Evolutionary conservation across 1,284 basidiomycete genomes (phyloP).

Genomic region (Coniferiporia weirii): DNA sequence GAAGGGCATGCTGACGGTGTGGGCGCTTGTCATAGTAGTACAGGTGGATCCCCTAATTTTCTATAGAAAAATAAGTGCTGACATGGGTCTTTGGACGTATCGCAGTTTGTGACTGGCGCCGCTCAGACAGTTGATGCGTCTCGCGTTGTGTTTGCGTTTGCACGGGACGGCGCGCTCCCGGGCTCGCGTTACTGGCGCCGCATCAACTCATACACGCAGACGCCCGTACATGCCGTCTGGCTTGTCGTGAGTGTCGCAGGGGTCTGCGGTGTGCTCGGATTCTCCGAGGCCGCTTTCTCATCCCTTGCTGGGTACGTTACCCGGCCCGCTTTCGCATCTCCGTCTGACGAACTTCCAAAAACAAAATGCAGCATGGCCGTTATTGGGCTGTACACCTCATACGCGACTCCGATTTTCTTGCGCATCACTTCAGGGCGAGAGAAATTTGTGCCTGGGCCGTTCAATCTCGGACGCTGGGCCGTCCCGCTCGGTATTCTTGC

Average conservation of each 20-base stretch:
- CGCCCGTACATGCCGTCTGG: constrained; percentile 72
- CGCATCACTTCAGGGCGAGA: constrained; percentile 62
- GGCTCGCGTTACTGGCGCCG: constrained; percentile 64
- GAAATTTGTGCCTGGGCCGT: constrained; percentile 52
- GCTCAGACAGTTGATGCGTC: constrained; percentile 74
- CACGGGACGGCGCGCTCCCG: constrained; percentile 67
- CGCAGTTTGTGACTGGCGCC: constrained; percentile 63
- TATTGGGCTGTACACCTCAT: constrained; percentile 65
- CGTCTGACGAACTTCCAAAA: not conserved
- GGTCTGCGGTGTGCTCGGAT: constrained; percentile 60
- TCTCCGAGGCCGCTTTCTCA: constrained; percentile 55
- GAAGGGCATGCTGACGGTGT: constrained; percentile 63
- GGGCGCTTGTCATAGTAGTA: constrained; percentile 66
- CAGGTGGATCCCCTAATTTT: constrained; percentile 36
- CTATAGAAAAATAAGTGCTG: not conserved
- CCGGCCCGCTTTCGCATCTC: not conserved
- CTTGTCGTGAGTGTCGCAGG: constrained; percentile 56
- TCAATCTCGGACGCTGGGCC: constrained; percentile 56
- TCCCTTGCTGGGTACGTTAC: constrained; percentile 57
- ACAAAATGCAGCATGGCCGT: constrained; percentile 55
- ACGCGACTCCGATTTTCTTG: constrained; percentile 62
- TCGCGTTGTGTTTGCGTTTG: constrained; percentile 69
- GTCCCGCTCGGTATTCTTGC: constrained; percentile 55
- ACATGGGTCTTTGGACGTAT: not conserved
- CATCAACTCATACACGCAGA: constrained; percentile 52